phyloP scores from a whole-genome alignment of 805 yeast genomes.

The Metschnikowia dekortorum region DNA sequence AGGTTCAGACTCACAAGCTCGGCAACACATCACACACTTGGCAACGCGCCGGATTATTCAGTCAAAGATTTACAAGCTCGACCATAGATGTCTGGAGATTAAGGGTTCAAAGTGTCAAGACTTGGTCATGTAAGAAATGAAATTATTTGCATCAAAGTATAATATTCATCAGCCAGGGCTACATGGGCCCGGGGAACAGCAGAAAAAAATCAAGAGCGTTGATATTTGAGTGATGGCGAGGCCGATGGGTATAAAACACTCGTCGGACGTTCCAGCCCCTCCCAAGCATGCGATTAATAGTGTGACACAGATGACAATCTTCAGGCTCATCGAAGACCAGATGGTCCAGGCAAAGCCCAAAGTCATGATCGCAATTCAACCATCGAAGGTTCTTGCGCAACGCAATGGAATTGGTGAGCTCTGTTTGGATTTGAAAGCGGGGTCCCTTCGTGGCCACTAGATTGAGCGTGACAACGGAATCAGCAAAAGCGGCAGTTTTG shows the following conservation, averaged over 20 bases:
- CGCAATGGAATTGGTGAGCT: neutral
- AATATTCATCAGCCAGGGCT: neutral
- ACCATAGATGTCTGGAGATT: too few relatives aligned
- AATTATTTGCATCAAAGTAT: too few relatives aligned
- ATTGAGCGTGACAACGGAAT: neutral
- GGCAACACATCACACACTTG: too few relatives aligned
- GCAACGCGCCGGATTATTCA: too few relatives aligned
- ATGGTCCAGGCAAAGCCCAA: constrained; percentile 14
- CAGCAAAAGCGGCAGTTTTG: too few relatives aligned
- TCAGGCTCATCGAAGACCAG: constrained; percentile 9
- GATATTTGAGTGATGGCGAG: constrained; percentile 7
- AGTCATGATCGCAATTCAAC: constrained; percentile 15
- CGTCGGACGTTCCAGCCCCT: constrained; percentile 2
- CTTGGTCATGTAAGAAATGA: too few relatives aligned
- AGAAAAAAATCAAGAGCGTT: constrained; percentile 15
- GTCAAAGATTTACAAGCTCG: too few relatives aligned
- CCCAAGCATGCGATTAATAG: constrained; percentile 8
- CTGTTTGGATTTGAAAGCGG: neutral
- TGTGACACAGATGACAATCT: constrained; percentile 10
- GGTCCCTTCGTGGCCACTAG: neutral
- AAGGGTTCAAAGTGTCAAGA: too few relatives aligned
- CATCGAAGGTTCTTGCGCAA: constrained; percentile 9
- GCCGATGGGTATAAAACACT: constrained; percentile 15
- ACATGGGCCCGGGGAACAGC: neutral
- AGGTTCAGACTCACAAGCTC: too few relatives aligned